phyloP scores from a whole-genome alignment of 345 rosid genomes.

The Hirschfeldia incana region DNA sequence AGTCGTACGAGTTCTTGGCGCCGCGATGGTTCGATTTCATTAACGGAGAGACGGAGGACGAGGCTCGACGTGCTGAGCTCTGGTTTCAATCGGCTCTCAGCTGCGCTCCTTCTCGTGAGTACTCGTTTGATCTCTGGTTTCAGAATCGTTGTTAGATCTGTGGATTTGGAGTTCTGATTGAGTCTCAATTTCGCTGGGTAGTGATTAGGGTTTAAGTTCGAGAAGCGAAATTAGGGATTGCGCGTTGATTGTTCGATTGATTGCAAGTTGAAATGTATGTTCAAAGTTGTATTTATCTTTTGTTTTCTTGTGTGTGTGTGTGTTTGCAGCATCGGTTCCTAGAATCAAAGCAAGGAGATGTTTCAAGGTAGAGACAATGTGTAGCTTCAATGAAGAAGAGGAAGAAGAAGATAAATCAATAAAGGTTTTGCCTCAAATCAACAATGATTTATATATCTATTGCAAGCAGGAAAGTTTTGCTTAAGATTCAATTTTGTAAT shows the following conservation, averaged over 20 bases:
- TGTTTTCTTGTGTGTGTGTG: not conserved
- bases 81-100: constrained; percentile 77
- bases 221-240: constrained; percentile 8
- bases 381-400: constrained; percentile 72
- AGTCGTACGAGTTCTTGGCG: constrained; percentile 82
- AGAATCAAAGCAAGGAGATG: constrained; percentile 79
- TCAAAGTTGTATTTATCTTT: not conserved
- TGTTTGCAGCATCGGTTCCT: constrained; percentile 71
- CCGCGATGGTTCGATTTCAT: constrained; percentile 86
- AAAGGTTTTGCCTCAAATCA: constrained; percentile 49
- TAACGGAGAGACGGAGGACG: constrained; percentile 68
- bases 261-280: not conserved
- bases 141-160: constrained; percentile 18
- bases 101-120: constrained; percentile 95
- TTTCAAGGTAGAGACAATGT: constrained; percentile 62
- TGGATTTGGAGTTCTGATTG: not conserved
- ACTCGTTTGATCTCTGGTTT: not conserved
- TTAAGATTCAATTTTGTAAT: not conserved
- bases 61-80: constrained; percentile 65
- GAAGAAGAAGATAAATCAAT: constrained; percentile 42
- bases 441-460: not conserved
- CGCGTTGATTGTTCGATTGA: not conserved
- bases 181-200: not conserved
- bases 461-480: not conserved
- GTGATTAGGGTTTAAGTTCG: constrained; percentile 14